phyloP scores from a whole-genome alignment of 2,329 filamentous ascomycete species.

The Curvularia sp. region DNA sequence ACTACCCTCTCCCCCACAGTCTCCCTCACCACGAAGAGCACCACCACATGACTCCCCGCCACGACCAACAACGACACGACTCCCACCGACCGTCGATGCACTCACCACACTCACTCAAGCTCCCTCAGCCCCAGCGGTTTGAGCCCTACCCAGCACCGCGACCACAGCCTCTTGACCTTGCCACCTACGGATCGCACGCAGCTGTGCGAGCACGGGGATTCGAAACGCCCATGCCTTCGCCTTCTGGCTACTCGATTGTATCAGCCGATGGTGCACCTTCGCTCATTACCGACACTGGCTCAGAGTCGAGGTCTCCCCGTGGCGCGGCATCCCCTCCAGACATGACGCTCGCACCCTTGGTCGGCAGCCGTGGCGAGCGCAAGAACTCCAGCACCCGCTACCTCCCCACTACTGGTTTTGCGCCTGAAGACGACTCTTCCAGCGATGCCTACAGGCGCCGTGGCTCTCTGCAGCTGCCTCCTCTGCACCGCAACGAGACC shows the following conservation, averaged over 20 bases:
- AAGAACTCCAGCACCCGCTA: constrained; percentile 48
- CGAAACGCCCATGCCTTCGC: constrained; percentile 69
- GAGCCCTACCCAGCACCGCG: constrained; percentile 44
- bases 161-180: constrained; percentile 44
- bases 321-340: constrained; percentile 57
- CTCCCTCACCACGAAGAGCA: constrained; percentile 39
- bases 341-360: constrained; percentile 49
- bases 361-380: constrained; percentile 48
- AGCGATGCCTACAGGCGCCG: constrained; percentile 40
- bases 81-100: constrained; percentile 37
- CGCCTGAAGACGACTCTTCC: constrained; percentile 43
- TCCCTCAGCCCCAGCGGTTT: constrained; percentile 44
- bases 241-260: constrained; percentile 66
- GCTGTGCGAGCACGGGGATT: constrained; percentile 43
- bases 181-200: constrained; percentile 31
- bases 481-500: constrained; percentile 36
- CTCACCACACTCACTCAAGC: constrained; percentile 42
- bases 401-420: constrained; percentile 50
- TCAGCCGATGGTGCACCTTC: constrained; percentile 72
- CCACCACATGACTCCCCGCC: constrained; percentile 35
- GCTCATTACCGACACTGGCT: constrained; percentile 70
- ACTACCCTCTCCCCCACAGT: constrained; percentile 37
- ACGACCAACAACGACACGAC: constrained; percentile 36
- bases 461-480: constrained; percentile 46
- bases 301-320: constrained; percentile 56